Evolutionary conservation across 2,329 filamentous ascomycete genomes (phyloP), one percentile per base, ranked within the genome.

Genomic region (Furcasterigmium furcatum): DNA sequence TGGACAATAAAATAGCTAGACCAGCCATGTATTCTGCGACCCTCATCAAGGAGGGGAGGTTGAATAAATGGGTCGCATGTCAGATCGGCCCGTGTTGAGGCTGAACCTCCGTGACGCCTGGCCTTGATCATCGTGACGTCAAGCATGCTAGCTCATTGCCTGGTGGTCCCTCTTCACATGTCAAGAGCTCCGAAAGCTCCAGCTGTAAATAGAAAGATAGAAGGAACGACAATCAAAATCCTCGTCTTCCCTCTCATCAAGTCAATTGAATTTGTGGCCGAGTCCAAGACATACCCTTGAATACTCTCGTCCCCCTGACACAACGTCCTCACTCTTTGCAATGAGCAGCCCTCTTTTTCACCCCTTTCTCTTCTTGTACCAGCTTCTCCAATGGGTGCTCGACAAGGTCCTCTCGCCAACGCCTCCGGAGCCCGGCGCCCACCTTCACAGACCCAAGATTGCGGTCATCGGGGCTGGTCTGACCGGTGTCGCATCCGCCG

Each of bases 401-500:
- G 73, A 77, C 55, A 76, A 75, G 53, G 55, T 90, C 25, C 78
- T 95, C 43, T 84, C 88, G 0, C 88, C 89, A 0, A 73, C 68
- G 5, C 83, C 88, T 5, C 88, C 88, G 0, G 72, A 76, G 3
- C 78, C 82, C 0, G 70, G 75, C 49, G 64, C 71, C 0, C 68
- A 72, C 7, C 68, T 87, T n/a, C 67, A 69, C 12, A 71, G 84
- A 22, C 85, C 88, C 13, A 83, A 77, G 48, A 73, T 89, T 46
- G 85, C 85, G 3, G 71, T 88, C 25, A 82, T 89, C 52, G 85
- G 85, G 3, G 82, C 84, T 22, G 85, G 85, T 2, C 73, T 95
- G 45, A 94, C 79, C 0, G 79, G 89, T 4, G 82, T 94, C 3
- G 88, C 88, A 2, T 82, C 88, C 8, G 90, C 90, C 1, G 82